phyloP scores from a whole-genome alignment of 108 stramenopile species.

The Cyclotella choctawhatcheeana region DNA sequence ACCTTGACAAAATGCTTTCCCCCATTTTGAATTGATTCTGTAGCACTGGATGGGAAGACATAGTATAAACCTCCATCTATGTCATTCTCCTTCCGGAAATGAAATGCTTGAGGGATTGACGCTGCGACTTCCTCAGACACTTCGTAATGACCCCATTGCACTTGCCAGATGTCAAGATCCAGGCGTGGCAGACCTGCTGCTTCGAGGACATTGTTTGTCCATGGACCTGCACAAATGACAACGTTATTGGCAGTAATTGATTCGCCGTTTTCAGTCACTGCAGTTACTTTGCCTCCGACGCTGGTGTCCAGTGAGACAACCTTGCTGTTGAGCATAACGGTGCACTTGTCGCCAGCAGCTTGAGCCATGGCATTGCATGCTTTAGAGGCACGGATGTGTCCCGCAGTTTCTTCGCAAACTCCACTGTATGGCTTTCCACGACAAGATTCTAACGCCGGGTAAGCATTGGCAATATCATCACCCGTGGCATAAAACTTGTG shows the following conservation, averaged over 20 bases:
- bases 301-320: slow-evolving; percentile 33
- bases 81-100: slow-evolving; percentile 40
- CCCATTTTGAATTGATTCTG: slow-evolving; percentile 45
- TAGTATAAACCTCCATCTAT: slow-evolving; percentile 51
- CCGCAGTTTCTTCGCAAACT: slow-evolving; percentile 53
- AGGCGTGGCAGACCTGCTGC: slow-evolving; percentile 21
- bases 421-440: slow-evolving; percentile 51
- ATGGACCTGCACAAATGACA: slow-evolving; percentile 43
- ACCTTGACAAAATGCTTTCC: slow-evolving; percentile 44
- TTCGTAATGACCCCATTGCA: slow-evolving; percentile 58
- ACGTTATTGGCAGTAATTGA: slow-evolving; percentile 39
- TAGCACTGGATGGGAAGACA: slow-evolving; percentile 50
- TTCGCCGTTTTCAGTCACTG: slow-evolving; percentile 35
- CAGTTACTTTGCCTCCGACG: slow-evolving; percentile 23
- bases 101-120: slow-evolving; percentile 51
- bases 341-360: slow-evolving; percentile 37
- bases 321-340: slow-evolving; percentile 42
- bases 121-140: slow-evolving; percentile 26
- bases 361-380: slow-evolving; percentile 51
- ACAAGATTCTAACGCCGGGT: slow-evolving; percentile 39
- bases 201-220: slow-evolving; percentile 48
- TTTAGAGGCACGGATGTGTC: slow-evolving; percentile 49
- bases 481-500: slow-evolving; percentile 46
- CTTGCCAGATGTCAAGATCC: slow-evolving; percentile 45
- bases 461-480: slow-evolving; percentile 35